Evolutionary conservation across 345 rosid genomes (phyloP), one percentile per base, ranked within the genome.

Genomic region (Salix brachista): DNA sequence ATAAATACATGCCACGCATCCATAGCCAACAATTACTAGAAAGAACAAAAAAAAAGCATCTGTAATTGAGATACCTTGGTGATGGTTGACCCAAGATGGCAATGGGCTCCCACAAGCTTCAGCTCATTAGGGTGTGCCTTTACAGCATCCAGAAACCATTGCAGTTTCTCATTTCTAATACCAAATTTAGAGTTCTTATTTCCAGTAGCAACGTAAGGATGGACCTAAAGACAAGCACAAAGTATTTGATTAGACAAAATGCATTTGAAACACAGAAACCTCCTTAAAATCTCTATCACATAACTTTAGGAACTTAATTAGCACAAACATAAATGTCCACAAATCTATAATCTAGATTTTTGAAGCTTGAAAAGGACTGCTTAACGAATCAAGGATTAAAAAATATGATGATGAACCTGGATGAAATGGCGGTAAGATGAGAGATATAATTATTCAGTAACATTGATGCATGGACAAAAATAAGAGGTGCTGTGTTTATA

Each of bases 111-210:
- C 9, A 92, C 98, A 83, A 96, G 98, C 87, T 92, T 91, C 67
- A 96, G 87, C 87, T 96, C 97, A 13, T 85, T 80, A 30, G 94
- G 89, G 80, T 94, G 95, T 68, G 95, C 91, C 86, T 92, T 93
- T 39, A 94, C 95, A 81, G 91, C 88, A 84, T 96, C 99, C 56
- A 96, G 89, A 90, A 96, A 96, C 98, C 98, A 96, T 75, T 91
- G 98, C 87, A 96, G 85, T 85, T 94, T 96, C 90, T 96, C 97
- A 72, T 96, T 96, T 89, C 99, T 89, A 67, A 96, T 96, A 56
- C 99, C 99, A 79, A 96, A 94, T 86, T 96, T 96, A 39, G 99
- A 94, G 87, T 90, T 96, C 86, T 96, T 94, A 85, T 96, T 96
- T 76, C 97, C 99, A 1, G 98, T 96, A 48, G 97, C 97, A 67